Conservation (phyloP, 495 filamentous ascomycete genomes). For the Glarea lozoyensis region DNA sequence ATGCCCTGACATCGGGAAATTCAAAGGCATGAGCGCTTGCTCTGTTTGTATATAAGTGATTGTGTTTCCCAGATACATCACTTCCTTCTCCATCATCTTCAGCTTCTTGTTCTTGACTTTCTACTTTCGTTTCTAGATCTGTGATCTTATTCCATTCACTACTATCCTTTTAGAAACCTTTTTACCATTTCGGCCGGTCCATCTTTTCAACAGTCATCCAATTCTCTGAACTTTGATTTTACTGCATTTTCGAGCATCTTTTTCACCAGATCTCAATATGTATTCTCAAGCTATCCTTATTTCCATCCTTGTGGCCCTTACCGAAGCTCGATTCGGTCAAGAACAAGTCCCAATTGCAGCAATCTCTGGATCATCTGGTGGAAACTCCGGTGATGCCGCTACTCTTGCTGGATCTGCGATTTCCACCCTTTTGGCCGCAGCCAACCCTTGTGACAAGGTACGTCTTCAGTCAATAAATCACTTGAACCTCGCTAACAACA, state of each 20-base stretch:
- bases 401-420: conserved; percentile 19
- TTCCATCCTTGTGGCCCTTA: conserved; percentile 10
- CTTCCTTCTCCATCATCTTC: conserved; percentile 6
- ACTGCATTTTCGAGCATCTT: neutral
- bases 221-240: neutral
- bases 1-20: neutral
- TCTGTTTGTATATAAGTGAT: conserved; percentile 10
- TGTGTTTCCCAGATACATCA: neutral
- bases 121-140: conserved; percentile 18
- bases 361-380: conserved; percentile 8
- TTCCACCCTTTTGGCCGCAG: conserved; percentile 15
- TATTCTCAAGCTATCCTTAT: conserved; percentile 17
- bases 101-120: conserved; percentile 9
- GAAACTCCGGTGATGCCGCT: conserved; percentile 14
- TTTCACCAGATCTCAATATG: conserved; percentile 7
- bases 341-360: conserved; percentile 19
- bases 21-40: conserved; percentile 2
- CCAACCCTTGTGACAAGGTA: conserved; percentile 22
- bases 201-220: conserved; percentile 4
- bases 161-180: conserved; percentile 1
- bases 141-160: conserved; percentile 17
- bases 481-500: neutral
- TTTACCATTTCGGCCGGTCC: conserved; percentile 8
- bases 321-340: conserved; percentile 21
- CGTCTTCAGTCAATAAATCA: neutral